phyloP scores from a whole-genome alignment of 2,329 filamentous ascomycete genomes.

The Nigrospora oryzae region DNA sequence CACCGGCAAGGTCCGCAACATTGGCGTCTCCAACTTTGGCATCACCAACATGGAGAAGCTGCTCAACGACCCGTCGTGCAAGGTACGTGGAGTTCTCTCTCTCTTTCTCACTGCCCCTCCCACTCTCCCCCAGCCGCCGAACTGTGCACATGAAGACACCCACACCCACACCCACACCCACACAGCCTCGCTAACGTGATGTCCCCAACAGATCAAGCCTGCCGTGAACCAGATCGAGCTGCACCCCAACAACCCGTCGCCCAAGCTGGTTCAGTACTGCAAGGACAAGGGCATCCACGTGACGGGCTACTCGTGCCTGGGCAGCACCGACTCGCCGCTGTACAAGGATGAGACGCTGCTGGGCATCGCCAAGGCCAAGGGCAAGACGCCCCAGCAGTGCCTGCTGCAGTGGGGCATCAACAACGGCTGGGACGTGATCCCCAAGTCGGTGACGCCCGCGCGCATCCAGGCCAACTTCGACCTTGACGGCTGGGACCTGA shows the following conservation, averaged over 20 bases:
- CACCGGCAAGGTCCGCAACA: constrained; percentile 67
- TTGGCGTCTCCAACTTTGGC: constrained; percentile 81
- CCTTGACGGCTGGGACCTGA: constrained; percentile 65
- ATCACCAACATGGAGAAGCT: constrained; percentile 74
- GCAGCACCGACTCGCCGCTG: constrained; percentile 61
- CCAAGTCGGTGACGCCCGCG: constrained; percentile 68
- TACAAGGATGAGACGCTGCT: constrained; percentile 58
- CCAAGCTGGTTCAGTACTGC: constrained; percentile 68
- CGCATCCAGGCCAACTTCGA: constrained; percentile 73
- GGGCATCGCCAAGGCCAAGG: constrained; percentile 55
- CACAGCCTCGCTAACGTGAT: no score
- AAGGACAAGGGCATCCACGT: constrained; percentile 65
- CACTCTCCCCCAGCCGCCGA: background rate
- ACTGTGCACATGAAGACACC: background rate
- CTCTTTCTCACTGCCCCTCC: background rate
- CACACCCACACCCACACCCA: background rate
- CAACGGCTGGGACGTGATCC: constrained; percentile 76
- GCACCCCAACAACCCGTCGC: constrained; percentile 74
- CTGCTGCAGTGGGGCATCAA: constrained; percentile 74
- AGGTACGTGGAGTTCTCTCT: constrained; percentile 30
- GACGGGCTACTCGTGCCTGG: constrained; percentile 68
- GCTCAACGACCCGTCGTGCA: constrained; percentile 55
- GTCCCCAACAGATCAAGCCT: constrained; percentile 34
- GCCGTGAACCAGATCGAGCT: constrained; percentile 80
- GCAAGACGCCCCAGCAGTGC: constrained; percentile 66